Evolutionary conservation across 78 protist species (phyloP).

Genomic region (Pigoraptor vietnamica): DNA sequence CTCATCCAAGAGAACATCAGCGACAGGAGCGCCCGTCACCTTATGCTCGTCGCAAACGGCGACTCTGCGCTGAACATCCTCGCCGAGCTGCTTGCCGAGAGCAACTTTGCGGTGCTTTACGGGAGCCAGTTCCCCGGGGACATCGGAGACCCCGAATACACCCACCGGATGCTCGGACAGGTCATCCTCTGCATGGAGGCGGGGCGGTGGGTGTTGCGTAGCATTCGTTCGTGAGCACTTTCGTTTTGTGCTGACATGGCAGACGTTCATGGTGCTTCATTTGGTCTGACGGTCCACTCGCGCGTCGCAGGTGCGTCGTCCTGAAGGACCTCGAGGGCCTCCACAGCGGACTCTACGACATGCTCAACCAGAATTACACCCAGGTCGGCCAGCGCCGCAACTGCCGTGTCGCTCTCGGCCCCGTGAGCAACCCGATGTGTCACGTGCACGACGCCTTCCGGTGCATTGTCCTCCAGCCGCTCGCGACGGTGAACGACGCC

Average conservation of each 20-base stretch:
- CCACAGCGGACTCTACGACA: constrained; percentile 57
- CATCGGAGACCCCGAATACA: not conserved
- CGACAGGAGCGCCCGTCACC: constrained; percentile 7
- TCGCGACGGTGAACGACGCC: not conserved
- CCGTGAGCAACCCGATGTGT: constrained; percentile 21
- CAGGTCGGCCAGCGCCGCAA: not conserved
- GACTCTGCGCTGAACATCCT: constrained; percentile 11
- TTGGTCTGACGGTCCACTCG: too few species aligned
- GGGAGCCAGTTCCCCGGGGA: constrained; percentile 35
- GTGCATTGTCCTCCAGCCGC: constrained; percentile 20
- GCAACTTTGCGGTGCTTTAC: not conserved
- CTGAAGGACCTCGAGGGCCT: constrained; percentile 36
- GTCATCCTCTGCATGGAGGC: constrained; percentile 35
- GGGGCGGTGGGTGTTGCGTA: constrained; percentile 26
- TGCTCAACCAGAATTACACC: constrained; percentile 55
- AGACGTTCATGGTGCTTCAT: too few species aligned
- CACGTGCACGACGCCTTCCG: constrained; percentile 4
- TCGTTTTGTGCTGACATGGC: too few species aligned
- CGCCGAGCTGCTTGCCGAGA: not conserved
- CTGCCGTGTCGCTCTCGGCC: constrained; percentile 30
- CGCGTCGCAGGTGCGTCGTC: too few species aligned
- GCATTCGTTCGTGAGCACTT: too few species aligned
- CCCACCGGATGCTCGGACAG: not conserved
- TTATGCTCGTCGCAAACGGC: not conserved
- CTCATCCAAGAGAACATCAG: not conserved